These are phyloP conservation scores for Thielaviopsis populi DNA, from an alignment of 2,329 filamentous ascomycete species.

Conservation along the genomic window DNA sequence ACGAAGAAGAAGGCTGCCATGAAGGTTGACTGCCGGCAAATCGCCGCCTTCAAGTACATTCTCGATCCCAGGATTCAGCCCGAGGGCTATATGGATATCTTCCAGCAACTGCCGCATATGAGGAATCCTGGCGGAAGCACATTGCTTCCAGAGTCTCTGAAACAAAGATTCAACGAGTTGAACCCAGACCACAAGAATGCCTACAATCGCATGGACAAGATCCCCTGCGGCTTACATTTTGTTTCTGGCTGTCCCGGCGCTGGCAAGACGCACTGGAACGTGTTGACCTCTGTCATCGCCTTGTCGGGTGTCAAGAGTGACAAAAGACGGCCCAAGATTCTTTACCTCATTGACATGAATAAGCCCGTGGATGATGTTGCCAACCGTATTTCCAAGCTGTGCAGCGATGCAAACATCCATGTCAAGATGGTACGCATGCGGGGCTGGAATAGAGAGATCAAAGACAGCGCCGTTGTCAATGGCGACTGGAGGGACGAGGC, in stretches of 20 bases:
- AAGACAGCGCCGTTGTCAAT: slow-evolving; percentile 23
- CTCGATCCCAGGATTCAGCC: slow-evolving; percentile 21
- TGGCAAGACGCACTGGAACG: slow-evolving; percentile 34
- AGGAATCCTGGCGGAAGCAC: slow-evolving; percentile 19
- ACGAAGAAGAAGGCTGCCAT: not conserved
- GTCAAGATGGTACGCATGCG: slow-evolving; percentile 28
- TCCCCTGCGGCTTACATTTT: slow-evolving; percentile 31
- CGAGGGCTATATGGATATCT: slow-evolving; percentile 21
- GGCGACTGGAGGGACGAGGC: slow-evolving; percentile 4
- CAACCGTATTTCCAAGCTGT: slow-evolving; percentile 27
- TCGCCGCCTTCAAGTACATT: slow-evolving; percentile 24
- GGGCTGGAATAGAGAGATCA: slow-evolving; percentile 28
- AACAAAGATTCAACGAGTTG: slow-evolving; percentile 24
- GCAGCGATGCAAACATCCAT: slow-evolving; percentile 24
- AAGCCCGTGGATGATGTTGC: slow-evolving; percentile 33
- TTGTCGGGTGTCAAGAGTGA: slow-evolving; percentile 12
- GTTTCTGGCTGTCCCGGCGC: slow-evolving; percentile 34
- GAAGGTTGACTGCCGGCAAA: slow-evolving; percentile 4
- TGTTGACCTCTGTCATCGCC: slow-evolving; percentile 28
- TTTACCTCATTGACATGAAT: slow-evolving; percentile 35
- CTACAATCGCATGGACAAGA: slow-evolving; percentile 24
- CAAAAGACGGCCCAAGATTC: slow-evolving; percentile 21
- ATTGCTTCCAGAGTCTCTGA: slow-evolving; percentile 20
- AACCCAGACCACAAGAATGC: slow-evolving; percentile 28
- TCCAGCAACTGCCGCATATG: slow-evolving; percentile 24